These are phyloP conservation scores for Termitomyces sp. DNA, from an alignment of 768 basidiomycete genomes.

Conservation along the genomic window DNA sequence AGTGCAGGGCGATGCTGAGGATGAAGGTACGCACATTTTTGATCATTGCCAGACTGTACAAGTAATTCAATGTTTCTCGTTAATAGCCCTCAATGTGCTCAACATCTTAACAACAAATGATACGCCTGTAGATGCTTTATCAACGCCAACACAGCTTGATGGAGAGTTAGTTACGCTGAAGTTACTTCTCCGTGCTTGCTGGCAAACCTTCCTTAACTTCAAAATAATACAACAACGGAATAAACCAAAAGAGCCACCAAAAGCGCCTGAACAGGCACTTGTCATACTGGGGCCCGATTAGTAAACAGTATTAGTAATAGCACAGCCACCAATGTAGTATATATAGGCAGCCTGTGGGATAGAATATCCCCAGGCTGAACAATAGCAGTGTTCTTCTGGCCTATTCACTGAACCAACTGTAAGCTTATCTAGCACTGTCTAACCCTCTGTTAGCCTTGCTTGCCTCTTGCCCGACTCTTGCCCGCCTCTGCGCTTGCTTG, in stretches of 20 bases:
- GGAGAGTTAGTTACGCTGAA: constrained; percentile 93
- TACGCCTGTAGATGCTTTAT: constrained; percentile 61
- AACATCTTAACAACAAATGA: constrained; percentile 60
- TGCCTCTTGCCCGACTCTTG: too few relatives aligned
- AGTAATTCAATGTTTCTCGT: not conserved
- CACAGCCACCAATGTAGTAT: too few relatives aligned
- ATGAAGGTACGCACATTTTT: constrained; percentile 52
- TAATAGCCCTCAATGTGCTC: constrained; percentile 64
- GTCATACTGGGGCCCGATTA: too few relatives aligned
- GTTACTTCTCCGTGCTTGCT: constrained; percentile 83
- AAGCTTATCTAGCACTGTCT: too few relatives aligned
- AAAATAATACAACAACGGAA: constrained; percentile 97
- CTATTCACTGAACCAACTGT: too few relatives aligned
- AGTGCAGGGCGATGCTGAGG: constrained; percentile 77
- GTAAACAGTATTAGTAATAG: too few relatives aligned
- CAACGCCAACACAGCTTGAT: constrained; percentile 83
- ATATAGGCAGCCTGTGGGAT: too few relatives aligned
- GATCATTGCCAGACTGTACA: not conserved
- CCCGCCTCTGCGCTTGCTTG: too few relatives aligned
- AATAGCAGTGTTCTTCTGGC: too few relatives aligned
- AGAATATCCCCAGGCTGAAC: too few relatives aligned
- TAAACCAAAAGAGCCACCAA: constrained; percentile 93
- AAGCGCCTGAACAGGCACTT: constrained; percentile 92
- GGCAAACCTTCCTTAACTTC: constrained; percentile 96
- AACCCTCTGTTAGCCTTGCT: too few relatives aligned